Evolutionary conservation across 176 grass and related monocot genomes (phyloP).

Genomic region (Urochloa ruziziensis): DNA sequence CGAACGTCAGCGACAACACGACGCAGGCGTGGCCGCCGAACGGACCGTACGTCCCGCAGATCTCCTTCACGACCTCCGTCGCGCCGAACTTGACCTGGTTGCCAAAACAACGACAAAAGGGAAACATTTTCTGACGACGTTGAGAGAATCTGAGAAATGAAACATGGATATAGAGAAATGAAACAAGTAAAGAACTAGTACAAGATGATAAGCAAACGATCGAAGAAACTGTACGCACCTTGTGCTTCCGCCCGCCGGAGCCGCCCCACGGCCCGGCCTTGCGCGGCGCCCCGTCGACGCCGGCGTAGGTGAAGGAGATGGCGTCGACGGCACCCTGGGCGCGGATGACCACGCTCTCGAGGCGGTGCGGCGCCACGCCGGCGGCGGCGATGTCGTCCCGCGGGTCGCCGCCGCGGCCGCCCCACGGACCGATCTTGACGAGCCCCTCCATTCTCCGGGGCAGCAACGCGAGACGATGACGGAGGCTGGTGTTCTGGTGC

Average conservation of each 20-base stretch:
- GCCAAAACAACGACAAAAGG: too few species aligned
- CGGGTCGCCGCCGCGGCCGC: background rate
- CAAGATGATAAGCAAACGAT: too few species aligned
- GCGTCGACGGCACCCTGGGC: background rate
- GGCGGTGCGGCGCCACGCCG: background rate
- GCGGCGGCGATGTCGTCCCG: background rate
- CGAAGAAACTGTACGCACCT: background rate
- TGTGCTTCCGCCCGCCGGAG: background rate
- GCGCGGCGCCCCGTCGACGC: background rate
- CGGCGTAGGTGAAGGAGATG: conserved; percentile 7
- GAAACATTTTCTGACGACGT: too few species aligned
- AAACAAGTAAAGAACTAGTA: too few species aligned
- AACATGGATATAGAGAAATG: too few species aligned
- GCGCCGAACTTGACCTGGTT: conserved; percentile 1
- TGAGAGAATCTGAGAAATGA: too few species aligned
- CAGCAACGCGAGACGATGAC: too few species aligned
- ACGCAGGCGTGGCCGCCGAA: background rate
- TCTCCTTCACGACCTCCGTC: background rate
- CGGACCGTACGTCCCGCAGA: background rate
- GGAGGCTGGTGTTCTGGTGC: too few species aligned
- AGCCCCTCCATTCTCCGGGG: background rate
- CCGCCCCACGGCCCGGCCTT: background rate
- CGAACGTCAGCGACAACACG: background rate
- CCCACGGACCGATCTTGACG: conserved; percentile 17
- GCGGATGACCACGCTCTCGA: background rate